Evolutionary conservation across 768 basidiomycete genomes (phyloP), one percentile per base, ranked within the genome.

Genomic region (Panaeolus cyanescens): DNA sequence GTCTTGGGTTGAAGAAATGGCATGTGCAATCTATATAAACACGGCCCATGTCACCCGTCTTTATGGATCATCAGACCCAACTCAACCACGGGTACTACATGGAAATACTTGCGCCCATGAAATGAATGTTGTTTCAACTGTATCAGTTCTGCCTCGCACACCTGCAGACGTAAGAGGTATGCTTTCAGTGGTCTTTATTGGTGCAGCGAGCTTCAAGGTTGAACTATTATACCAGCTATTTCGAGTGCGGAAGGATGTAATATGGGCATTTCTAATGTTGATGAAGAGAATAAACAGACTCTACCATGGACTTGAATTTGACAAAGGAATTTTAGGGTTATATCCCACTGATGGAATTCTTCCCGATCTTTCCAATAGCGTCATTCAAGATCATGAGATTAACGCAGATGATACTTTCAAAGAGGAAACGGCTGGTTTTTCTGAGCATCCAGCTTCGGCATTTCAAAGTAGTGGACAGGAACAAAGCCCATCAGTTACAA

Each of bases 61-160:
- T 3, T 71, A 70, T 60, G 40, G 67, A 4, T 72, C 71, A 4
- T 65, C 61, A 2, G 63, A 74, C 59, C 55, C 67, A 5, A 25
- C 13, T 0, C 61, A 69, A 19, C 71, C 75, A 0, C 59, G 25
- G 10, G 63, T 74, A 0, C 68, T 75, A 37, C 68, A 74, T 66
- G 74, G 75, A 1, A 76, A 76, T 54, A 75, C 70, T 1, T 76
- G 74, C 65, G 68, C 74, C 6, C 72, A 75, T 65, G 66, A 75
- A 6, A 70, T 69, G 65, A 76, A 77, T 61, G 32, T 75, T 2
- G 22, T 72, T 2, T 72, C 73, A 1, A 74, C 73, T 13, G 72
- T 69, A 0, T 17, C 40, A 30, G 61, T 68, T 0, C 55, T 76
- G 1, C 74, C 74, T 17, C 53, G 67, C 0, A 70, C 70, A 0